Conservation (phyloP, 1,284 basidiomycete genomes). For the Pyrrhoderma lamaoense region DNA sequence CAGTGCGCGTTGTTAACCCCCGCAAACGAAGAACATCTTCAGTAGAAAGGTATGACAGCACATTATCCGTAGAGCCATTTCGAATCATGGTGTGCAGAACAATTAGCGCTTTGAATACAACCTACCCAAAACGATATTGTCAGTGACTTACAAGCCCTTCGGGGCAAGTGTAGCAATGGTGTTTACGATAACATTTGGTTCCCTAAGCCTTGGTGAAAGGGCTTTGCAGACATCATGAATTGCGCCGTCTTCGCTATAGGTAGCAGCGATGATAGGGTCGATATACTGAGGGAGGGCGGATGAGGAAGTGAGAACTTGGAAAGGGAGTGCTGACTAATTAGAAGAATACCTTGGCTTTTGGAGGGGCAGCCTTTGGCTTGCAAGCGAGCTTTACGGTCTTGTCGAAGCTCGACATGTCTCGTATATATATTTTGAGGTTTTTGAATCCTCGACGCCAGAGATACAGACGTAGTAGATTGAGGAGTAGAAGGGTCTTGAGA, state of each 20-base stretch:
- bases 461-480: no score
- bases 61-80: constrained; percentile 87
- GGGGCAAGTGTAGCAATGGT: background rate
- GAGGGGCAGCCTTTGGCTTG: constrained; percentile 90
- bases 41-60: constrained; percentile 76
- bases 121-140: constrained; percentile 36
- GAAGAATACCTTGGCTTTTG: constrained; percentile 76
- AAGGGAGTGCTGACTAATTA: background rate
- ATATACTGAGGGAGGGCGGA: constrained; percentile 47
- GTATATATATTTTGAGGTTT: no score
- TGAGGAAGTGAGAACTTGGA: constrained; percentile 2
- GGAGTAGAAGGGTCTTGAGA: no score
- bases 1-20: constrained; percentile 68
- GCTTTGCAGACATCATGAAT: constrained; percentile 90
- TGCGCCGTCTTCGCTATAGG: constrained; percentile 87
- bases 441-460: no score
- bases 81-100: constrained; percentile 95
- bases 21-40: constrained; percentile 73
- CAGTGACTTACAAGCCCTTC: no score
- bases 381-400: constrained; percentile 88
- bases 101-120: constrained; percentile 95
- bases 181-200: constrained; percentile 84
- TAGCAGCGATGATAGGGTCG: constrained; percentile 91
- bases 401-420: constrained; percentile 67
- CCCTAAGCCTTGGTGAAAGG: constrained; percentile 74